Conservation (phyloP, 2,329 filamentous ascomycete species). For the Ophiostoma tasmaniense region DNA sequence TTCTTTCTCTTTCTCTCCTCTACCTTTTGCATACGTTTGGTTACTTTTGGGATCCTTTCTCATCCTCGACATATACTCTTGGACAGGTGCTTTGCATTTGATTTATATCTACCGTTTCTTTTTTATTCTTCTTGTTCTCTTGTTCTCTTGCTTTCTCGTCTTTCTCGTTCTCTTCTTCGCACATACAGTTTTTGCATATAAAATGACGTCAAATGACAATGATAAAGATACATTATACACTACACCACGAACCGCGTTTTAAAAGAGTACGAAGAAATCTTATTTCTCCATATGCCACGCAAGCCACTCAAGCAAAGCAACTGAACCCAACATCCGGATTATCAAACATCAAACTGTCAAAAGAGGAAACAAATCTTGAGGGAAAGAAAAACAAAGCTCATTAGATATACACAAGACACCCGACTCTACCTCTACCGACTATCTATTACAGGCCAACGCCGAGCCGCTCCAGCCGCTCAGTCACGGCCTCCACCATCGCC, state of each 20-base stretch:
- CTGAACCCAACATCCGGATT: background rate
- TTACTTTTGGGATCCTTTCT: background rate
- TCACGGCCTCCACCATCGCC: slow-evolving; percentile 59
- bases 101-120: background rate
- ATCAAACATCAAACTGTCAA: background rate
- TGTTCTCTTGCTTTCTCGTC: background rate
- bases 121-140: background rate
- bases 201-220: slow-evolving; percentile 7
- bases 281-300: slow-evolving; percentile 1
- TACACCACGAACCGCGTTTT: background rate
- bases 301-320: background rate
- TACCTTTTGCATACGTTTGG: background rate
- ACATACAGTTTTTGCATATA: background rate
- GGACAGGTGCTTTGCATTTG: background rate
- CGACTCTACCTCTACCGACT: background rate
- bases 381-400: background rate
- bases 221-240: background rate
- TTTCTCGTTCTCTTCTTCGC: background rate
- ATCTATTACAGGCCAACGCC: slow-evolving; percentile 25
- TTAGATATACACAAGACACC: background rate
- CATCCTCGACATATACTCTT: slow-evolving; percentile 1
- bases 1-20: background rate
- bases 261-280: background rate
- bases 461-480: slow-evolving; percentile 52
- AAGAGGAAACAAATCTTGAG: background rate